Evolutionary conservation across 768 basidiomycete species (phyloP).

Genomic region (Leccinum variicolor): DNA sequence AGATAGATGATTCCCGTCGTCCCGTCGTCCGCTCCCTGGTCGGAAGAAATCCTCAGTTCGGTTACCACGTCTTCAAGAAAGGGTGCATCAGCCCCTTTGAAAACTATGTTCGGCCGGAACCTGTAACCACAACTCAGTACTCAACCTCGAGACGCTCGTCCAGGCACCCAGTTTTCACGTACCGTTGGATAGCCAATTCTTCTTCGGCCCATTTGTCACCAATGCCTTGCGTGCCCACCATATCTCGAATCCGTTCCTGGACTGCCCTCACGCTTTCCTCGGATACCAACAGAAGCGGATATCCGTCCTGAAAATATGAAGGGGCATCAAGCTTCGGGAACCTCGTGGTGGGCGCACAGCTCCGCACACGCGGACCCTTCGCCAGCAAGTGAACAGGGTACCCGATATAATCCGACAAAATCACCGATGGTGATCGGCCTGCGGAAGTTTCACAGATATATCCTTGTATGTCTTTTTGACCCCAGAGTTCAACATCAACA

Average conservation of each 20-base stretch:
- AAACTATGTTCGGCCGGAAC: constrained; percentile 75
- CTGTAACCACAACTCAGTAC: constrained; percentile 38
- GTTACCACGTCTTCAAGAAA: constrained; percentile 74
- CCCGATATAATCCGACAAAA: constrained; percentile 60
- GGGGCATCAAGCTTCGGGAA: constrained; percentile 60
- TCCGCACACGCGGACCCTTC: constrained; percentile 60
- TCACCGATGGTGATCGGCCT: constrained; percentile 45
- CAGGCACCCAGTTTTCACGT: constrained; percentile 13
- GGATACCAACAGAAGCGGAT: constrained; percentile 63
- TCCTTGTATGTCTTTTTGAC: constrained; percentile 51
- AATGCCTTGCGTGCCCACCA: constrained; percentile 48
- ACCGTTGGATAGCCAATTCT: constrained; percentile 59
- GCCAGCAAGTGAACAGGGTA: constrained; percentile 59
- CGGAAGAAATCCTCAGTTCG: constrained; percentile 51
- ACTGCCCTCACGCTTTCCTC: constrained; percentile 60
- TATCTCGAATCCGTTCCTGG: constrained; percentile 43
- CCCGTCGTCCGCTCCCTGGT: constrained; percentile 14
- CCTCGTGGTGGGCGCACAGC: constrained; percentile 44
- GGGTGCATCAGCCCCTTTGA: constrained; percentile 58
- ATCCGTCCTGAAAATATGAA: constrained; percentile 66
- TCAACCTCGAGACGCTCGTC: constrained; percentile 1
- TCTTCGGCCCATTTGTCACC: constrained; percentile 51
- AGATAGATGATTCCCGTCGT: constrained; percentile 41
- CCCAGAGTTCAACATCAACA: constrained; percentile 52
- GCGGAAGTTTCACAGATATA: constrained; percentile 54